A percentile compares a stretch with the other conserved stretches of the same genome.
Evolutionary conservation across 495 filamentous ascomycete genomes (phyloP).

Genomic region (Neurospora pannonica): DNA sequence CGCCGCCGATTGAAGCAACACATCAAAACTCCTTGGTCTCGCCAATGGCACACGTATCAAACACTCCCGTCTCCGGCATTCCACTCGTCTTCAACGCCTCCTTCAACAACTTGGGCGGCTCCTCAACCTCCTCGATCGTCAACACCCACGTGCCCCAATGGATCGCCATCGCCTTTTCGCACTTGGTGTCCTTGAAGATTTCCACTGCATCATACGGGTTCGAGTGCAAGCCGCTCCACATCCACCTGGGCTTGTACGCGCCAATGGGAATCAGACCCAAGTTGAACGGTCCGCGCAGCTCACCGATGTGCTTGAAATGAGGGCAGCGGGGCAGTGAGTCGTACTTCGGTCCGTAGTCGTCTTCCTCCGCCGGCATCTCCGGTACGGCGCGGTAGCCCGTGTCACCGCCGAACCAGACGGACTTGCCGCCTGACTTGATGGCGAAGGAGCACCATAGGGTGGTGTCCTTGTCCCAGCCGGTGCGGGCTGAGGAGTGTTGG

Average conservation of each 20-base stretch:
- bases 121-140: constrained; percentile 75
- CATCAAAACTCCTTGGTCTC: constrained; percentile 66
- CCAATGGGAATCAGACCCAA: constrained; percentile 92
- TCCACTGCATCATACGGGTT: constrained; percentile 83
- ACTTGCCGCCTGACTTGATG: constrained; percentile 63
- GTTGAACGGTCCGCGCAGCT: constrained; percentile 78
- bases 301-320: constrained; percentile 79
- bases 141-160: constrained; percentile 94
- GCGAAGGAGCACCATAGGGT: constrained; percentile 90
- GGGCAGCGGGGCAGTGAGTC: constrained; percentile 65
- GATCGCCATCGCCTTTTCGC: constrained; percentile 74
- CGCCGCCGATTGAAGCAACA: background rate
- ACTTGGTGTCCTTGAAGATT: constrained; percentile 83
- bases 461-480: constrained; percentile 53
- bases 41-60: constrained; percentile 82
- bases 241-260: constrained; percentile 71
- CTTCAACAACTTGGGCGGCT: constrained; percentile 69
- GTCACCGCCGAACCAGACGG: constrained; percentile 68
- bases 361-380: constrained; percentile 42
- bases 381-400: constrained; percentile 80
- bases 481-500: constrained; percentile 71
- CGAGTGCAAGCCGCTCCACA: constrained; percentile 75
- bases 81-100: constrained; percentile 63
- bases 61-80: constrained; percentile 66
- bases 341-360: constrained; percentile 66